Base-by-base conservation (phyloP, 1,284 basidiomycete genomes). In the Ustanciosporium gigantosporum region DNA sequence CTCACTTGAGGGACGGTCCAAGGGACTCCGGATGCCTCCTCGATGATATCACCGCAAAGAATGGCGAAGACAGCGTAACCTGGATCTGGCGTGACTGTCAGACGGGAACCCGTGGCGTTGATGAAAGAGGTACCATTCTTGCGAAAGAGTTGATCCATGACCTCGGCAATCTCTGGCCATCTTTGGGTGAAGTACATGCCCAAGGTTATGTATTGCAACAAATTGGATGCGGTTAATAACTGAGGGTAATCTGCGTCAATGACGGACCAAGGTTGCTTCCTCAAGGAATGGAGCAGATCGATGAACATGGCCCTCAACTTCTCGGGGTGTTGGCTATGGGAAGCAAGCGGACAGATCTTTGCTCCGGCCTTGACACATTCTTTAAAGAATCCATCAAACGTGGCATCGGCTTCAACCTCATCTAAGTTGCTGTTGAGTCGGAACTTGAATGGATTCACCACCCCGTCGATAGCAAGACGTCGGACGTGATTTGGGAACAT, bases 401-500 rank as follows among this genome's bases (percentile, higher is more conserved):
- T 53, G 16, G 27, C 44, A 23, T 68, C 61, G n/a, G n/a, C n/a
- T n/a, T n/a, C n/a, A 22, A 50, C 50, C 41, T 58, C 53, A 24
- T 41, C 29, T 20, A 65, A 43, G 31, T 58, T 61, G 46, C 40
- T 36, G 48, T 40, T 46, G 61, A 56, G 61, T 5, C 45, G 36
- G 6, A 61, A 57, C 4, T 51, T 27, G 25, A 45, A 40, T 42
- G 61, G 61, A 52, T 60, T 43, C 19, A 70, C 62, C 15, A 68
- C 66, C 22, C 66, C 68, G 25, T 70, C 68, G 23, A 70, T 56
- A 35, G 50, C 51, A 21, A 70, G 31, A 6, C 61, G 56, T 19
- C 57, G 43, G 32, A 66, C 53, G 23, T 68, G 52, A 6, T 68
- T 27, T 11, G 68, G 68, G 25, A 66, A 66, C 57, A 66, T 66